Conservation (phyloP, 1,284 basidiomycete genomes). For the Cerrena zonata region DNA sequence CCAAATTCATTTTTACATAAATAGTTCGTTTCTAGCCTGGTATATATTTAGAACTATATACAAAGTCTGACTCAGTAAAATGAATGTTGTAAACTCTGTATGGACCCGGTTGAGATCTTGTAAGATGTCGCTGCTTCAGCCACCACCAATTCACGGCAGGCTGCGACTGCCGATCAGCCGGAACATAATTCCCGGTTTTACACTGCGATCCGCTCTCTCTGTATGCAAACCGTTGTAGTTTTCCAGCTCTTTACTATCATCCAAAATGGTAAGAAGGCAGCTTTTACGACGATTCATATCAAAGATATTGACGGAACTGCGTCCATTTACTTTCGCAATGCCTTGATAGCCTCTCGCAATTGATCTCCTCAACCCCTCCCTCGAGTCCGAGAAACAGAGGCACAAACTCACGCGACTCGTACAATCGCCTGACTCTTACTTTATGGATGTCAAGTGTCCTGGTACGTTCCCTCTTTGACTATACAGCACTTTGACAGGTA, state of each 20-base stretch:
- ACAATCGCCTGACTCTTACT: constrained; percentile 96
- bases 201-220: constrained; percentile 19
- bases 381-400: constrained; percentile 80
- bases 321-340: constrained; percentile 4
- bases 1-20: too few relatives aligned
- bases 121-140: too few relatives aligned
- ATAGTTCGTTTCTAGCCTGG: too few relatives aligned
- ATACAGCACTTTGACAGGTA: not conserved
- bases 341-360: constrained; percentile 83
- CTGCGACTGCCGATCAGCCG: too few relatives aligned
- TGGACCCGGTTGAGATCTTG: too few relatives aligned
- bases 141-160: too few relatives aligned
- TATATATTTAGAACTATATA: too few relatives aligned
- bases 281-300: not conserved
- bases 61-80: too few relatives aligned
- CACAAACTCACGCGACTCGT: constrained; percentile 99
- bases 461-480: constrained; percentile 45
- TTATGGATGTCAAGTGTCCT: constrained; percentile 99
- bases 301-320: constrained; percentile 12
- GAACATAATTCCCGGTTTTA: too few relatives aligned
- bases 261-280: constrained; percentile 26
- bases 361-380: constrained; percentile 95
- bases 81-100: too few relatives aligned
- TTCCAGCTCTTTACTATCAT: constrained; percentile 11
- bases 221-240: constrained; percentile 17